Evolutionary conservation across 352 stramenopile species (phyloP), one percentile per base, ranked within the genome.

Genomic region (Phytopythium aichiense): DNA sequence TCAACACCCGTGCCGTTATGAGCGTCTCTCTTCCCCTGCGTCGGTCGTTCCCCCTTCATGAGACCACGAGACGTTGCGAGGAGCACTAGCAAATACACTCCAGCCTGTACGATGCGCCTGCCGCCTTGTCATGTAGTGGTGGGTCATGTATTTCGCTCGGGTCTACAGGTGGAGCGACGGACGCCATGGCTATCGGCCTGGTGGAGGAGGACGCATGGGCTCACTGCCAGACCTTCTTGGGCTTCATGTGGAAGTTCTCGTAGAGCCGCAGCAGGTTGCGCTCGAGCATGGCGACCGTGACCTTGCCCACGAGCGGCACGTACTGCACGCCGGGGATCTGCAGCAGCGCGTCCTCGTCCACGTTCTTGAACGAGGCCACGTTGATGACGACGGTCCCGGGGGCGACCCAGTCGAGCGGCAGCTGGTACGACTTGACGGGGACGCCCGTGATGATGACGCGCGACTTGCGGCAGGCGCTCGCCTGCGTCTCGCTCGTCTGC

Each of bases 211-310:
- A 40, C 9, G 35, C 35, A 12, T 8, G 13, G 35, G 35, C n/a
- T 51, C 43, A 93, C 73, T 94, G 84, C 84, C 84, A 94, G 57
- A 89, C 79, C 66, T 94, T 94, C 60, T 81, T 88, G 7, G 82
- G 84, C 69, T 94, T 88, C 73, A 84, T 87, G 81, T 98, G 93
- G 74, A 98, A 98, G 75, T 98, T 97, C 69, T 98, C 91, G 81
- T 98, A 98, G 25, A 99, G 76, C 66, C 89, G 84, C 61, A 98
- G 81, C 37, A 99, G 76, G 81, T 98, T 99, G 61, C 95, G 85
- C 76, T 99, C 91, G 28, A 99, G 77, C 79, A 98, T 97, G 37
- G 96, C 94, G 37, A 99, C 95, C 6, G 97, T 99, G 42, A 99
- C 96, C 71, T 98, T 98, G 55, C 97, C 97, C 30, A 99, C 95